phyloP scores from a whole-genome alignment of 371 early-diverging fungal species.

The Lichtheimia hyalospora region DNA sequence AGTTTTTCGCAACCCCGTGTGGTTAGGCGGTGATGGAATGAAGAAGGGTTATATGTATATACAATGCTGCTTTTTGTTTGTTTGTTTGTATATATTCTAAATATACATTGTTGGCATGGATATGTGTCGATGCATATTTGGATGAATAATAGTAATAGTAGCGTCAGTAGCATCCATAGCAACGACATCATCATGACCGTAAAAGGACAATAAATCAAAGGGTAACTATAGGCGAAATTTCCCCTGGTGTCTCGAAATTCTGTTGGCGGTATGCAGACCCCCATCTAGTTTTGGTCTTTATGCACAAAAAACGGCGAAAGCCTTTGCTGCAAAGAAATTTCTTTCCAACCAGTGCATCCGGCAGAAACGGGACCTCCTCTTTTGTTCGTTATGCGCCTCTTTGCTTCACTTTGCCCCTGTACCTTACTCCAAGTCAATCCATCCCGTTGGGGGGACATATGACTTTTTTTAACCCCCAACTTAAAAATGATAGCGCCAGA shows the following conservation, averaged over 20 bases:
- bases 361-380: too few species aligned
- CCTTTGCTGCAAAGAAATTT: neutral
- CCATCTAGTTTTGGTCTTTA: neutral
- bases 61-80: too few species aligned
- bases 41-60: neutral
- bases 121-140: too few species aligned
- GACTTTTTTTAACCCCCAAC: too few species aligned
- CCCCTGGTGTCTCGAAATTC: neutral
- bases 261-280: neutral
- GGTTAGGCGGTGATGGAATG: neutral
- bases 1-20: too few species aligned
- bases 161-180: neutral
- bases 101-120: too few species aligned
- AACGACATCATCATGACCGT: neutral
- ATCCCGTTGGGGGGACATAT: too few species aligned
- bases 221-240: neutral
- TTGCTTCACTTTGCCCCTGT: too few species aligned
- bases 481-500: too few species aligned
- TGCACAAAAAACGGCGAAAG: neutral
- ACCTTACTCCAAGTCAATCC: too few species aligned
- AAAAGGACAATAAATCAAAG: neutral
- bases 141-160: neutral
- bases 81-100: too few species aligned
- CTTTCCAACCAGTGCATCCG: neutral
- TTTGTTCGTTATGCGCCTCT: too few species aligned